These are phyloP conservation scores for Stereocaulon alpinum DNA, from an alignment of 495 filamentous ascomycete genomes.

Conservation along the genomic window DNA sequence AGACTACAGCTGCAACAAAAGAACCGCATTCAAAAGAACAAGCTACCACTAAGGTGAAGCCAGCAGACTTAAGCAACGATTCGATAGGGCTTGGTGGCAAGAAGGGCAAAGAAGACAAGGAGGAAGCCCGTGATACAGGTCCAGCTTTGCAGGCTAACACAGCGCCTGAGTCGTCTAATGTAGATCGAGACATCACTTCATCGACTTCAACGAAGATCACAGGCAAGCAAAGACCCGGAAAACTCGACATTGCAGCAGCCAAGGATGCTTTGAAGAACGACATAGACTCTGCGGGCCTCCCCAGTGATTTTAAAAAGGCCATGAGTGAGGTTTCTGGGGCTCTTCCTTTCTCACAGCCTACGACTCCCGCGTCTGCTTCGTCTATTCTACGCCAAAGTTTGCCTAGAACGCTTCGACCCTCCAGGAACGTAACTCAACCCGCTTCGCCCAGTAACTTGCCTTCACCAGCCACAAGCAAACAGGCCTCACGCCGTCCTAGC, in stretches of 20 bases:
- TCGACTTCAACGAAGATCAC: slow-evolving; percentile 26
- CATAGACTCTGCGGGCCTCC: slow-evolving; percentile 30
- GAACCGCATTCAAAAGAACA: slow-evolving; percentile 19
- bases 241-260: slow-evolving; percentile 53
- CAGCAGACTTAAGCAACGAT: slow-evolving; percentile 20
- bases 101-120: slow-evolving; percentile 12
- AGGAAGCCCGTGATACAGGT: slow-evolving; percentile 10
- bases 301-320: not conserved
- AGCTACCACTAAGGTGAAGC: slow-evolving; percentile 4
- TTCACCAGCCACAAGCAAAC: slow-evolving; percentile 32
- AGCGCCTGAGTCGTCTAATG: not conserved
- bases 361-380: slow-evolving; percentile 40
- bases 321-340: slow-evolving; percentile 3
- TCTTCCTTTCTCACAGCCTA: slow-evolving; percentile 32
- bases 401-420: slow-evolving; percentile 53
- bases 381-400: slow-evolving; percentile 34
- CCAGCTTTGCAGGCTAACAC: not conserved
- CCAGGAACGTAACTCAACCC: slow-evolving; percentile 54
- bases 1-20: slow-evolving; percentile 19
- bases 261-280: slow-evolving; percentile 31
- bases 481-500: slow-evolving; percentile 49
- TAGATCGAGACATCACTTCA: slow-evolving; percentile 25
- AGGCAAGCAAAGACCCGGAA: slow-evolving; percentile 47
- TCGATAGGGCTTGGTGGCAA: slow-evolving; percentile 4
- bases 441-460: slow-evolving; percentile 27